Percentiles rank a stretch among this genome's conserved stretches.
Conservation (phyloP, 148 eudicot genomes). For the Drosera capensis region DNA sequence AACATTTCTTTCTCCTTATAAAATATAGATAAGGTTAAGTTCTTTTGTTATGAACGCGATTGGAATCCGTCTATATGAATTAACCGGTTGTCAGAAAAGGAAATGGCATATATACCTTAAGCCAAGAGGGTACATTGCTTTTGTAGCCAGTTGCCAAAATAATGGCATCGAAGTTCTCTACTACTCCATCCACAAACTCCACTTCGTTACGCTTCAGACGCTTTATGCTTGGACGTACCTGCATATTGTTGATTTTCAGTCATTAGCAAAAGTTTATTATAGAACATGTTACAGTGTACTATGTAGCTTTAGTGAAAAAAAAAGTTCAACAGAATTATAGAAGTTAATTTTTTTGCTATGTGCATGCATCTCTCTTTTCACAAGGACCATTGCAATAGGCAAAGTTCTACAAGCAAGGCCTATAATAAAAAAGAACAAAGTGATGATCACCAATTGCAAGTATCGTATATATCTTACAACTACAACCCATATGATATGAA, state of each 20-base stretch:
- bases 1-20: constrained; percentile 50
- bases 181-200: constrained; percentile 42
- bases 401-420: no score
- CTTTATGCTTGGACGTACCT: constrained; percentile 49
- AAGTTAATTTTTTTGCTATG: no score
- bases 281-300: not conserved
- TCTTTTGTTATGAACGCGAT: no score
- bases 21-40: constrained; percentile 4
- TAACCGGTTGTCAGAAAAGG: not conserved
- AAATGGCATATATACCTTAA: constrained; percentile 3
- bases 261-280: not conserved
- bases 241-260: not conserved
- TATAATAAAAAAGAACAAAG: no score
- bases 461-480: no score
- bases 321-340: not conserved
- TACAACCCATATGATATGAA: not conserved
- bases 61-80: not conserved
- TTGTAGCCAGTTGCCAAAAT: constrained; percentile 15
- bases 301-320: not conserved
- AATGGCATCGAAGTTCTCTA: constrained; percentile 41
- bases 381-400: no score
- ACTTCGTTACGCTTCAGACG: constrained; percentile 22
- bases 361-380: no score
- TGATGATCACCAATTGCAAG: not conserved
- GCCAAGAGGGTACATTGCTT: constrained; percentile 10